phyloP scores from a whole-genome alignment of 805 yeast species.

The Metschnikowia sp. region DNA sequence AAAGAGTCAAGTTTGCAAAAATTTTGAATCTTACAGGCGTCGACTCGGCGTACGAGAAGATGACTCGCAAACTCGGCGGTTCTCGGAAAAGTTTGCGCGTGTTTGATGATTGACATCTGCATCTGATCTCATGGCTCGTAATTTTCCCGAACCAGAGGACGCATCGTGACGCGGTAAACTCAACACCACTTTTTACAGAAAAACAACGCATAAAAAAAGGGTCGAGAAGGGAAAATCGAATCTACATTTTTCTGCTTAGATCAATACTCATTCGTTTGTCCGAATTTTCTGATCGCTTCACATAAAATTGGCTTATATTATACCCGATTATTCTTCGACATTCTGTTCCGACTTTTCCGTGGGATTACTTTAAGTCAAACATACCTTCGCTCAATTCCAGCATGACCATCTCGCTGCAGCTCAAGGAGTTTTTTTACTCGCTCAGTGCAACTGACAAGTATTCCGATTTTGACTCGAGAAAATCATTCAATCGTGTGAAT shows the following conservation, averaged over 20 bases:
- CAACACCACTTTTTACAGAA: background rate
- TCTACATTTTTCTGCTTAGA: too few species aligned
- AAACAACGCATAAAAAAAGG: too few species aligned
- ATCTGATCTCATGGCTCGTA: background rate
- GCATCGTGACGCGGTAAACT: background rate
- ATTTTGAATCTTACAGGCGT: too few species aligned
- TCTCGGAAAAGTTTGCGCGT: background rate
- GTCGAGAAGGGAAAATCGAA: too few species aligned
- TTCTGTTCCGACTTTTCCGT: too few species aligned
- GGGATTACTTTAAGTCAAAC: too few species aligned
- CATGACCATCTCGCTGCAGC: slow-evolving; percentile 33
- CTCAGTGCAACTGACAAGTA: slow-evolving; percentile 66
- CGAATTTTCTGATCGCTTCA: background rate
- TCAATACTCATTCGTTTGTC: background rate
- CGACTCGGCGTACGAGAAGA: too few species aligned
- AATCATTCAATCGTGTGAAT: slow-evolving; percentile 41
- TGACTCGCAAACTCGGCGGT: background rate
- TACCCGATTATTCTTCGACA: too few species aligned
- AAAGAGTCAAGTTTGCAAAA: too few species aligned
- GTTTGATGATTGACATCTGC: background rate
- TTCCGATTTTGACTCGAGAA: slow-evolving; percentile 58
- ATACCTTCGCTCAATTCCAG: background rate
- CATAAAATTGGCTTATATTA: too few species aligned
- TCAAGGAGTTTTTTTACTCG: slow-evolving; percentile 61
- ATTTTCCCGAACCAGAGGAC: background rate